Base-by-base conservation (phyloP, 768 basidiomycete genomes). In the Kwoniella sp. region DNA sequence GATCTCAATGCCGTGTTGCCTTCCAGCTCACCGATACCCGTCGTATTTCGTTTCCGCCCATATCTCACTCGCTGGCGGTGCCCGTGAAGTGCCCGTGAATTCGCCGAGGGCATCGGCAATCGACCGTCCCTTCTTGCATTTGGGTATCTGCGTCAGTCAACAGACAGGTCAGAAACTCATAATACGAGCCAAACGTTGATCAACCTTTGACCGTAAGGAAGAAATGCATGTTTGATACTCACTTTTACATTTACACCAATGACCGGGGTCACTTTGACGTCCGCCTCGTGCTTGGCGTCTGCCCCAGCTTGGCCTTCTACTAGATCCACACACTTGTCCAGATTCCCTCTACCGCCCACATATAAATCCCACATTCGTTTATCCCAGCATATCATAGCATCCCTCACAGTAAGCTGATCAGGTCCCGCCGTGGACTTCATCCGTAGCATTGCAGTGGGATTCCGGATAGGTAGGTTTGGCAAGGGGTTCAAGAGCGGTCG, bases 31-130 rank as follows among this genome's bases (percentile, higher is more conserved):
- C 83, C 93, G 85, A 79, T 95, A 92, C 10, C 93, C 93, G 62
- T 95, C 93, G 77, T 94, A 94, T 78, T 97, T 97, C 0, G 88
- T 92, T 80, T 97, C 93, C 1, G 88, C 90, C 86, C 89, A 94
- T 9, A 92, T 82, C 26, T 76, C 79, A 12, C 83, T 81, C 0
- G 83, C 47, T 2, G 71, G 49, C 10, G 40, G 62, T 12, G 51
- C 37, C 48, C 58, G 59, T 10, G 24, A 50, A 49, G 55, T 63
- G 80, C 37, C 75, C 33, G 22, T 60, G 37, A 61, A 89, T 81
- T 58, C 81, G 77, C 47, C 81, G 63, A 50, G 90, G 78, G 19
- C 87, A 54, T 89, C 83, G 12, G 80, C 68, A 48, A 86, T 85
- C 2, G 85, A 83, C 55, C 84, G 83, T 1, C 88, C 91, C 73